Conservation (phyloP, 176 grass and related monocot genomes). For the Avena atlantica region DNA sequence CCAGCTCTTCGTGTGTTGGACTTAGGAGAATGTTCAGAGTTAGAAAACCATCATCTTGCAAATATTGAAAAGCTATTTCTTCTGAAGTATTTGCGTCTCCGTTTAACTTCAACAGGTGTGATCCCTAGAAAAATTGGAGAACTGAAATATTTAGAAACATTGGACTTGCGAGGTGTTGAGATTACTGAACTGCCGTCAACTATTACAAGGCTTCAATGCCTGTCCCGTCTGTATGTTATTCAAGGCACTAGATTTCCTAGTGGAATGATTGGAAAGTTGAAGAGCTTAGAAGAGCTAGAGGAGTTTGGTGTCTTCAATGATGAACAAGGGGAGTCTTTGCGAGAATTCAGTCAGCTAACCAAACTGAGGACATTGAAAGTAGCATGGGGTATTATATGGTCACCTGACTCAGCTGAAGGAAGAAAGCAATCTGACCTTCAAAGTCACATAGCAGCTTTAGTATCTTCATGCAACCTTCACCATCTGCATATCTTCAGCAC, state of each 20-base stretch:
- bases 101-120: not conserved
- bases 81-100: not conserved
- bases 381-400: too few species aligned
- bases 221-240: not conserved
- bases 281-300: not conserved
- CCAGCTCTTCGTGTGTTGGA: not conserved
- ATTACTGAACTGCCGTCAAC: not conserved
- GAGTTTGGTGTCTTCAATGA: not conserved
- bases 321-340: not conserved
- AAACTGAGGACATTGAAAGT: not conserved
- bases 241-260: not conserved
- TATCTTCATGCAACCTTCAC: not conserved
- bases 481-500: not conserved
- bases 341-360: conserved; percentile 2
- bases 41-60: not conserved
- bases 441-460: not conserved
- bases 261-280: not conserved
- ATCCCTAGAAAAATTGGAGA: not conserved
- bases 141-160: conserved; percentile 6
- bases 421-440: not conserved
- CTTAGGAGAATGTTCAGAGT: not conserved
- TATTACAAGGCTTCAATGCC: conserved; percentile 4
- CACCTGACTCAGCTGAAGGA: too few species aligned
- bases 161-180: not conserved
- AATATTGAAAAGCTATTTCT: not conserved